Evolutionary conservation across 352 stramenopile species (phyloP).

Genomic region (Phytophthora idaei): DNA sequence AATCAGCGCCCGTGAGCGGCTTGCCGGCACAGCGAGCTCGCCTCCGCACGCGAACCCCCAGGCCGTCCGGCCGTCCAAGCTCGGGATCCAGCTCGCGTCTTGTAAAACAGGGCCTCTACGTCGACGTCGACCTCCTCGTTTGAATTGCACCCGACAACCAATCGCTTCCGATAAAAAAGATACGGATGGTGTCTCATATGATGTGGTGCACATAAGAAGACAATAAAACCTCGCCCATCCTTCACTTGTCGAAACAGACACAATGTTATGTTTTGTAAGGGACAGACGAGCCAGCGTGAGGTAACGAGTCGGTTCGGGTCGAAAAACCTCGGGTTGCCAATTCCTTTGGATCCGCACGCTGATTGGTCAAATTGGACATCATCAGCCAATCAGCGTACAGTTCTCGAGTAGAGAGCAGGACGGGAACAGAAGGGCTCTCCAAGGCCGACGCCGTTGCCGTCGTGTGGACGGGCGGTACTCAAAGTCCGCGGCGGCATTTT

Average conservation of each 20-base stretch:
- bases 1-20: background rate
- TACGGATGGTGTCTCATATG: constrained; percentile 27
- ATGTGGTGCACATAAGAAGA: constrained; percentile 7
- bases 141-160: constrained; percentile 31
- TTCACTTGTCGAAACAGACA: constrained; percentile 25
- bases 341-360: constrained; percentile 1
- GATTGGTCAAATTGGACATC: constrained; percentile 8
- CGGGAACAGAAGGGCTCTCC: constrained; percentile 3
- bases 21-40: background rate
- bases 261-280: constrained; percentile 24
- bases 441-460: constrained; percentile 9
- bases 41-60: background rate
- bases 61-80: background rate
- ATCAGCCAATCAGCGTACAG: constrained; percentile 19
- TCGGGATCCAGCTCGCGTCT: background rate
- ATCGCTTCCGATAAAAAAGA: constrained; percentile 33
- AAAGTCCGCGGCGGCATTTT: constrained; percentile 11
- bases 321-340: constrained; percentile 15
- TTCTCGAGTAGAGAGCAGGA: constrained; percentile 12
- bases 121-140: constrained; percentile 10
- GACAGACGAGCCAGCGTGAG: constrained; percentile 24
- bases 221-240: constrained; percentile 20
- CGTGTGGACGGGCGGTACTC: constrained; percentile 27
- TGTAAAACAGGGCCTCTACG: background rate
- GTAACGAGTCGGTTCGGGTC: constrained; percentile 28